A percentile compares a stretch with the other conserved stretches of the same genome.
These are phyloP conservation scores for Asterochloris erici DNA, from an alignment of 139 green algal genomes.

Conservation along the genomic window DNA sequence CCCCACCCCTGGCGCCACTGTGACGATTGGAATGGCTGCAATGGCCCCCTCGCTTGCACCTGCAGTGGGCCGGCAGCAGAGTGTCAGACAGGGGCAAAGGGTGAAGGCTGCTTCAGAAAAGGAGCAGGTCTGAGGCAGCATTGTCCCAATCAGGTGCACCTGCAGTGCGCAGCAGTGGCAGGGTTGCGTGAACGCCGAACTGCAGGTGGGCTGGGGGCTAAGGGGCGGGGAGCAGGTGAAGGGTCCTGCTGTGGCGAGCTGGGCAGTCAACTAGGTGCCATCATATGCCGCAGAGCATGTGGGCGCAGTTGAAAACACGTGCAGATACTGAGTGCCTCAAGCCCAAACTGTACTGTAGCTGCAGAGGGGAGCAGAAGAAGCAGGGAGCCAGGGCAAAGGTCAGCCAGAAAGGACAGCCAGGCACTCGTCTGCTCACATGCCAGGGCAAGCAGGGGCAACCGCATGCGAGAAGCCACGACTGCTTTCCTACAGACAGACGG, in stretches of 20 bases:
- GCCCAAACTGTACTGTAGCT: neutral
- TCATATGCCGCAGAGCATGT: no score
- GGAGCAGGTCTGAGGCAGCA: neutral
- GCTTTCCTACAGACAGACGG: neutral
- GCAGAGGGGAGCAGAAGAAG: neutral
- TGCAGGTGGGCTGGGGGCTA: neutral
- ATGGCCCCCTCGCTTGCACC: conserved; percentile 20
- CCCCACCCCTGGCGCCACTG: neutral
- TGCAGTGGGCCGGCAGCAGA: neutral
- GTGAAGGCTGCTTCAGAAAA: neutral
- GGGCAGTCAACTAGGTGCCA: no score
- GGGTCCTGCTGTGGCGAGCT: no score
- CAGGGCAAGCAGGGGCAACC: neutral
- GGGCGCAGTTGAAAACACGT: no score
- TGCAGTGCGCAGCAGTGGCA: neutral
- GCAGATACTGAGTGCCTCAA: no score
- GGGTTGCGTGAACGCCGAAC: neutral
- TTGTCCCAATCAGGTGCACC: neutral
- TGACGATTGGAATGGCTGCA: conserved; percentile 17
- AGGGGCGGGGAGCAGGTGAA: neutral
- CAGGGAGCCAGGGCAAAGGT: neutral
- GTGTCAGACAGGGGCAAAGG: neutral
- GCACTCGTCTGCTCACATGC: neutral
- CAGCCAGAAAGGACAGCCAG: no score
- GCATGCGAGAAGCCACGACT: neutral